Percentiles rank a stretch among this genome's conserved stretches.
Evolutionary conservation across 805 yeast species (phyloP).

Genomic region (Saturnispora bothae): DNA sequence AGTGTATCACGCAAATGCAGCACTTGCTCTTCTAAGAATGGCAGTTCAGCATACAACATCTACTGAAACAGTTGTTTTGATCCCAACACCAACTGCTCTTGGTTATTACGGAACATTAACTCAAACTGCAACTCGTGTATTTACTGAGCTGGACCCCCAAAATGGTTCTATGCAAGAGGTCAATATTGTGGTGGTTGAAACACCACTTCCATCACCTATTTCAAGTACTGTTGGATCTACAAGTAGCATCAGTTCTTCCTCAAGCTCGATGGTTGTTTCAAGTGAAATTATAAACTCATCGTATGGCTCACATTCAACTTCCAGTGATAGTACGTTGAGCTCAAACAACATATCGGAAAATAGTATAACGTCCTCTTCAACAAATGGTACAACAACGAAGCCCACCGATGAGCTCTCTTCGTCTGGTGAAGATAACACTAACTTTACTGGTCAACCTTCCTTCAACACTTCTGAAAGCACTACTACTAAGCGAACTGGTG

Average conservation of each 20-base stretch:
- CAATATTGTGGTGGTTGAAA: not conserved
- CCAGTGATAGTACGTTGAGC: too few relatives aligned
- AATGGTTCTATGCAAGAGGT: not conserved
- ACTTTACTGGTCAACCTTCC: not conserved
- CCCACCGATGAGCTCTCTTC: not conserved
- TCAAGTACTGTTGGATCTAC: not conserved
- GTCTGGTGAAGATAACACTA: not conserved
- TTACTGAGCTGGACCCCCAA: not conserved
- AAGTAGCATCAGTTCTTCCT: too few relatives aligned
- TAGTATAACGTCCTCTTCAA: not conserved
- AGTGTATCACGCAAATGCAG: too few relatives aligned
- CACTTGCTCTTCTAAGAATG: too few relatives aligned
- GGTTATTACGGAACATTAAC: not conserved
- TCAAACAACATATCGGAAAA: too few relatives aligned
- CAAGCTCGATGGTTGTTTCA: too few relatives aligned
- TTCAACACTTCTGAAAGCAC: not conserved
- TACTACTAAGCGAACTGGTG: not conserved
- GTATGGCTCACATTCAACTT: too few relatives aligned
- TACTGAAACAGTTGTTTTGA: constrained; percentile 1
- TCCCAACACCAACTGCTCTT: constrained; percentile 3
- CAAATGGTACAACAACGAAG: not conserved
- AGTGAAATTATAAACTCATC: too few relatives aligned
- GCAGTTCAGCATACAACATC: not conserved
- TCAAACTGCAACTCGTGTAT: not conserved
- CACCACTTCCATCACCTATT: not conserved